These are phyloP conservation scores for Zelopaecilomyces penicillatus DNA, from an alignment of 2,329 filamentous ascomycete species.

Conservation along the genomic window DNA sequence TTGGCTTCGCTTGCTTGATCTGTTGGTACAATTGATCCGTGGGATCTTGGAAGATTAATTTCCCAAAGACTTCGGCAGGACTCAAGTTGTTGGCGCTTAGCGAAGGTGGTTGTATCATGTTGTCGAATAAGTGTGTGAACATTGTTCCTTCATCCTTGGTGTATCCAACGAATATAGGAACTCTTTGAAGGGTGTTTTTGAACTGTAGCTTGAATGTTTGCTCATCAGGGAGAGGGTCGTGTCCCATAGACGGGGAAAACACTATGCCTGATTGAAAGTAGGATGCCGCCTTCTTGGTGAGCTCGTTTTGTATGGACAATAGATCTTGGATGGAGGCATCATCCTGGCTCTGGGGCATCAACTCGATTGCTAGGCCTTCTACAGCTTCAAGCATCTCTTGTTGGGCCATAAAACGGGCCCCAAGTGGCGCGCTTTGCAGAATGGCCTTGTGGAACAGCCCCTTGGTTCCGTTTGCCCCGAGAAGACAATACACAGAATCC, in stretches of 20 bases:
- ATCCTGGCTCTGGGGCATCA: constrained; percentile 1
- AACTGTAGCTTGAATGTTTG: too few relatives aligned
- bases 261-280: neutral
- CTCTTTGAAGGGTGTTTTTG: too few relatives aligned
- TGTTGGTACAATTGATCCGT: constrained; percentile 6
- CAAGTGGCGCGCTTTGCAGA: constrained; percentile 11
- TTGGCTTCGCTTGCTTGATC: too few relatives aligned
- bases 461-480: constrained; percentile 5
- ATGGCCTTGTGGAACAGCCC: constrained; percentile 11
- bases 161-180: too few relatives aligned
- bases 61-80: constrained; percentile 1
- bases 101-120: neutral
- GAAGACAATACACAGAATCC: constrained; percentile 34
- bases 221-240: neutral
- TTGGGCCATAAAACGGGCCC: neutral
- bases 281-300: neutral
- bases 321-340: neutral
- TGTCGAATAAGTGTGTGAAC: neutral
- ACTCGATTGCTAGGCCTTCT: constrained; percentile 2
- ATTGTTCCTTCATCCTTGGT: neutral
- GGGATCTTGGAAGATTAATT: constrained; percentile 7
- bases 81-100: neutral
- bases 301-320: neutral
- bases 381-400: constrained; percentile 1
- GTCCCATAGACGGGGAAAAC: neutral